Base-by-base conservation (phyloP, 768 basidiomycete genomes). In the Leccinum subtestaceum region DNA sequence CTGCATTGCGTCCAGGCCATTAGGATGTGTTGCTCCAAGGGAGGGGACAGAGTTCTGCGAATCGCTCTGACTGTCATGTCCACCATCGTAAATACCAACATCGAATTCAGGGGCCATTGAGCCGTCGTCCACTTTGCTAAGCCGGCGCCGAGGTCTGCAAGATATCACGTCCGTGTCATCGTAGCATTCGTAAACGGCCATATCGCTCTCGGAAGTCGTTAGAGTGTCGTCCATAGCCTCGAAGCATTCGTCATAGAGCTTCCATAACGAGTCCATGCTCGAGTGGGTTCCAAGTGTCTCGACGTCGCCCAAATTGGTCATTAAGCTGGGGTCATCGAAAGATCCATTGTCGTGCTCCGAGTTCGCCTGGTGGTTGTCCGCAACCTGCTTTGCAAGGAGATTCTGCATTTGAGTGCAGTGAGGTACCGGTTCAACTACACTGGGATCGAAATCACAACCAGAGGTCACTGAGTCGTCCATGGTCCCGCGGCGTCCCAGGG, bases 201-300 rank as follows among this genome's bases (percentile, higher is more conserved):
- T 17, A 17, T 40, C 38, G 38, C 8, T 40, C 38, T 40, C 38
- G 36, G 36, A 38, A 38, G 13, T 38, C 36, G 12, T 38, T 2
- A 4, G 8, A 40, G 38, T 40, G 17, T 40, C 17, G 17, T 17
- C 38, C 38, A 40, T 3, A 17, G 38, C 38, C 17, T 40, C 17
- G 8, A 40, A 40, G 38, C 13, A 40, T 1, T 40, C 38, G 17
- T 2, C 55, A 15, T 63, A 60, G 5, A 65, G 50, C 19, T 17
- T 56, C 12, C 49, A 54, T 59, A 70, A 67, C 2, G 59, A 17
- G 25, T 62, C 57, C 17, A 3, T 5, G 17, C 56, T 54, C 8
- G 48, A 53, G 4, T 53, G 38, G 34, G 40, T 23, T 11, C 38
- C 3, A 17, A 29, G 31, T 12, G 6, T 15, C 10, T 59, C 31